phyloP scores from a whole-genome alignment of 176 grass and related monocot species.

The Saccharum officinarum region DNA sequence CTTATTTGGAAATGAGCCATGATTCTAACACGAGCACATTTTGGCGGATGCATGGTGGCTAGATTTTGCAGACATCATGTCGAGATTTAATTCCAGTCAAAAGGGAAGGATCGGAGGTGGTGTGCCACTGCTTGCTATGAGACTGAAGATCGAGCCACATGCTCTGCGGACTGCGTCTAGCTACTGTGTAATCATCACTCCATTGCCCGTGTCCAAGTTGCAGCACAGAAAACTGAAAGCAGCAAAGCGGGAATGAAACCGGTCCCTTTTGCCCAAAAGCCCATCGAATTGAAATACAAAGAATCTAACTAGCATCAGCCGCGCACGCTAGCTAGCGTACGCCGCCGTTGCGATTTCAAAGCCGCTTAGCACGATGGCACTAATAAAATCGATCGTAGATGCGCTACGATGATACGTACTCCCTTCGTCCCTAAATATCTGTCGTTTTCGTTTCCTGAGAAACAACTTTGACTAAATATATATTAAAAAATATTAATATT shows the following conservation, averaged over 20 bases:
- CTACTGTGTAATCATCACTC: neutral
- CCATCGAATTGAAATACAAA: neutral
- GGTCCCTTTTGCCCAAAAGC: neutral
- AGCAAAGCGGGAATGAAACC: neutral
- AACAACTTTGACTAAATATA: too few relatives aligned
- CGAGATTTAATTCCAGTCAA: slow-evolving; percentile 39
- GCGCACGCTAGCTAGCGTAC: neutral
- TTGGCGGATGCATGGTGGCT: neutral
- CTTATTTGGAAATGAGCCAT: neutral
- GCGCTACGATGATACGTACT: neutral
- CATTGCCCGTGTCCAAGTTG: slow-evolving; percentile 26
- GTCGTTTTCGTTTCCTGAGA: too few relatives aligned
- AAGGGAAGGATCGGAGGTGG: neutral
- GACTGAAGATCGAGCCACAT: neutral
- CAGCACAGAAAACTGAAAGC: slow-evolving; percentile 14
- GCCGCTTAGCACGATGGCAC: neutral
- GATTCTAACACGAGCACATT: neutral
- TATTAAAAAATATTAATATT: too few relatives aligned
- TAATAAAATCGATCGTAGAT: neutral
- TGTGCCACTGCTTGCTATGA: neutral
- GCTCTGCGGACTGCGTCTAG: neutral
- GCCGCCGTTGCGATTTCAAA: neutral
- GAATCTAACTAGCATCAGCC: neutral
- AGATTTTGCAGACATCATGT: slow-evolving; percentile 13
- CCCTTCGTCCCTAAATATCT: too few relatives aligned